Evolutionary conservation across 768 basidiomycete genomes (phyloP), one percentile per base, ranked within the genome.

Genomic region (Solioccasus polychromus): DNA sequence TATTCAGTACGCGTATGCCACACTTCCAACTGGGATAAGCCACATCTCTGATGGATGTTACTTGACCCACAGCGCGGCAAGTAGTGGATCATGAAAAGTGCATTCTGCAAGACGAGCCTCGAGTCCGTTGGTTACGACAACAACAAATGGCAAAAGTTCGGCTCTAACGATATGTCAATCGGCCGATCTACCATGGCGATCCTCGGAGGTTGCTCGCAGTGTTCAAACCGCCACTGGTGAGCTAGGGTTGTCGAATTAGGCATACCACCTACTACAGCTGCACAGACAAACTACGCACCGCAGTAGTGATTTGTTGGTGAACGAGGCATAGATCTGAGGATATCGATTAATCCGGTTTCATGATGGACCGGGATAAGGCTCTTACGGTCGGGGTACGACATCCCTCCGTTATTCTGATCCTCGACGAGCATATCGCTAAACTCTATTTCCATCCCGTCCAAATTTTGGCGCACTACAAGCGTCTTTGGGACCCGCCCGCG

Each of bases 361-460:
- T 2, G 20, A 31, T 11, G 31, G 31, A 8, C 31, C 23, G 17
- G 22, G 26, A 37, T 41, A 31, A 42, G 18, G 35, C 36, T 6
- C 83, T 52, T 58, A 95, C 92, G 93, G 62, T 96, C 92, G 5
- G 84, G 67, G 68, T 95, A 96, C 1, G 89, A 85, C 82, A 94
- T 78, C 0, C 85, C 86, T n/a, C 89, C 93, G 57, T 95, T 96
- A 61, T 99, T 99, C 63, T 86, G 80, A 67, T 99, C 96, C 71
- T 99, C 96, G 20, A 96, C 83, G 11, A 99, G 75, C 88, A 96
- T 88, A 68, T 99, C 96, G 52, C 88, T 88, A 58, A 95, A 97
- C 65, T 98, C 96, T 35, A 98, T 79, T 70, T 99, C 95, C 41
- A 81, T 71, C 11, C 81, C 95, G 60, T 99, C 96, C 63, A 93